These are phyloP conservation scores for Cytospora chrysosperma DNA, from an alignment of 2,329 filamentous ascomycete genomes.

Conservation along the genomic window DNA sequence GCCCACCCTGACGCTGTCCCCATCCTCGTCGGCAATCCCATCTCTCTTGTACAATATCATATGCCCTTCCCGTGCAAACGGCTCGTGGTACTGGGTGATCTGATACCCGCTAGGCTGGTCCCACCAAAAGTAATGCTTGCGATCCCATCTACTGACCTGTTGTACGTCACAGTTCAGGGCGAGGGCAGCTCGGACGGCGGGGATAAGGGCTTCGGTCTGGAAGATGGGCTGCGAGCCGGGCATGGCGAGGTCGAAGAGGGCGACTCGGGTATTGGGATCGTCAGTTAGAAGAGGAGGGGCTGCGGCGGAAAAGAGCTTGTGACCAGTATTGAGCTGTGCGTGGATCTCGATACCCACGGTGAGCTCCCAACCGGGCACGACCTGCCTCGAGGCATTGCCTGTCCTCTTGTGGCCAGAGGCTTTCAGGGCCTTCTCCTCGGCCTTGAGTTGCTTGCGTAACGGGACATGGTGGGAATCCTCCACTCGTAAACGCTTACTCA, in stretches of 20 bases:
- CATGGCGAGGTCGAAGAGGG: conserved; percentile 83
- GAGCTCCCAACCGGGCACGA: conserved; percentile 76
- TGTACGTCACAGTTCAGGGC: conserved; percentile 80
- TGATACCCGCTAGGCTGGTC: conserved; percentile 97
- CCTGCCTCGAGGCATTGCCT: conserved; percentile 48
- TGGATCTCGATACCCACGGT: conserved; percentile 98
- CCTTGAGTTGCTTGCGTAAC: conserved; percentile 70
- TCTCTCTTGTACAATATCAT: conserved; percentile 73
- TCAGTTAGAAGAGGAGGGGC: conserved; percentile 51
- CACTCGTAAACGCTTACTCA: not conserved
- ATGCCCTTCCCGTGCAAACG: conserved; percentile 67
- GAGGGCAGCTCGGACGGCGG: conserved; percentile 85
- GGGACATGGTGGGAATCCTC: conserved; percentile 40
- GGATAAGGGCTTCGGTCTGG: conserved; percentile 78
- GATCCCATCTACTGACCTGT: conserved; percentile 77
- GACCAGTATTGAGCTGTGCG: conserved; percentile 84
- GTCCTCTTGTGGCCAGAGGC: conserved; percentile 44
- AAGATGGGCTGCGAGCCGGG: conserved; percentile 88
- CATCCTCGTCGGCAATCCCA: conserved; percentile 74
- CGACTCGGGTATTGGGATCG: conserved; percentile 80
- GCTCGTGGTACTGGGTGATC: conserved; percentile 91
- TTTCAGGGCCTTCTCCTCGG: conserved; percentile 57
- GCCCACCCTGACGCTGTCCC: conserved; percentile 67
- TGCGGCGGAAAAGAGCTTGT: conserved; percentile 85
- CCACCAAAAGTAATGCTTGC: conserved; percentile 99